These are phyloP conservation scores for Carex pumila DNA, from an alignment of 176 grass and related monocot species.

Conservation along the genomic window DNA sequence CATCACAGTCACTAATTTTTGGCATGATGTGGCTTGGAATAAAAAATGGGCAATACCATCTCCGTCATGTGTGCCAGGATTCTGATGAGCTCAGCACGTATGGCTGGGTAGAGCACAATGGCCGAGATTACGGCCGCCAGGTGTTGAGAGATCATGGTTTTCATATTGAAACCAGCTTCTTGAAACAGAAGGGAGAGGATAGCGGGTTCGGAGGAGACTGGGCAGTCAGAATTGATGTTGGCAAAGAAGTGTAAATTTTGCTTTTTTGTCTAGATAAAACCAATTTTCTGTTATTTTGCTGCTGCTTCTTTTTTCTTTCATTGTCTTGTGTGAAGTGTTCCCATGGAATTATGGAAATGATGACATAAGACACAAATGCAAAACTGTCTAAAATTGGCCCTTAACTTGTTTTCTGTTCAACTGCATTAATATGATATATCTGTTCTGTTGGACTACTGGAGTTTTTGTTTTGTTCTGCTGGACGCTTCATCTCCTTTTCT, in stretches of 20 bases:
- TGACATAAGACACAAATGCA: not conserved
- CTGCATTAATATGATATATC: not conserved
- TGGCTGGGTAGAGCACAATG: conserved; percentile 86
- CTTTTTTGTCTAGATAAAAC: not conserved
- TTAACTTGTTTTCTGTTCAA: not conserved
- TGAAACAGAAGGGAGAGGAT: conserved; percentile 76
- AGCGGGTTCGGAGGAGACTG: conserved; percentile 90
- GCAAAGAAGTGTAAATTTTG: conserved; percentile 39
- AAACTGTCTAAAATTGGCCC: not conserved
- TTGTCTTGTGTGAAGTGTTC: not conserved
- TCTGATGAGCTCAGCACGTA: conserved; percentile 82
- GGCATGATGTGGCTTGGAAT: conserved; percentile 94
- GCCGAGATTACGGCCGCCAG: conserved; percentile 80
- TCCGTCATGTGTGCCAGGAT: conserved; percentile 95
- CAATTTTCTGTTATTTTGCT: not conserved
- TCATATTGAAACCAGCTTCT: conserved; percentile 64
- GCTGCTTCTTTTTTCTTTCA: not conserved
- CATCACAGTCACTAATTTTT: conserved; percentile 60
- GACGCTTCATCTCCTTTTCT: not conserved
- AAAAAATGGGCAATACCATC: conserved; percentile 72
- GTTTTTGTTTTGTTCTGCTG: not conserved
- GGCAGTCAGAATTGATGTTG: conserved; percentile 62
- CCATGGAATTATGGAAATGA: not conserved
- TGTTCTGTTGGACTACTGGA: not conserved
- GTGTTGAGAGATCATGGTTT: conserved; percentile 68